Evolutionary conservation across 2,329 filamentous ascomycete genomes (phyloP), one percentile per base, ranked within the genome.

Genomic region (Cordyceps militaris): DNA sequence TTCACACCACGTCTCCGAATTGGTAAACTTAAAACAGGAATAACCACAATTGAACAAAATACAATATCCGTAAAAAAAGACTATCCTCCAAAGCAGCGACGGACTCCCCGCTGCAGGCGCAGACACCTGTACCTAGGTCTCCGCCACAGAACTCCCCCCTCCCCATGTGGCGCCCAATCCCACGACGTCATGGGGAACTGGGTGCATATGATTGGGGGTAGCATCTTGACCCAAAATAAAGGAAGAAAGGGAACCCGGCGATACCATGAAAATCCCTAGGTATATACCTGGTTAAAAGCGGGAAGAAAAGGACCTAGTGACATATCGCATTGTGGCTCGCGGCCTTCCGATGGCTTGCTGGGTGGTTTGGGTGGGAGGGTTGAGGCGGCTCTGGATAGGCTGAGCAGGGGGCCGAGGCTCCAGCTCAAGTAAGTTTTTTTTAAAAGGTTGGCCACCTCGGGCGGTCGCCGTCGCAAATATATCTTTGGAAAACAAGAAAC

Each of bases 381-480:
- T 56, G 54, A 32, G 28, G 54, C 24, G 34, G 44, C 54, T 50
- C 46, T 49, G 54, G 54, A 56, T 56, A 56, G 54, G 54, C 54
- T 47, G 44, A 36, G 8, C 5, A 32, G 14, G 54, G 54, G 54
- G n/a, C 49, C 32, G 21, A 34, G 36, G 49, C 34, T 49, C 30
- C 42, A 44, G 30, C 9, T 28, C 21, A 46, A 26, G 28, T n/a
- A 36, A 13, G 7, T 38, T 38, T 55, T 16, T 21, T 38, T 48
- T 30, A 14, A 7, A 10, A 32, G 42, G 46, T 28, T 48, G 32
- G 46, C 46, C 11, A 21, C n/a, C 24, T 19, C 28, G 13, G n/a
- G 10, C 38, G 4, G 28, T 10, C 19, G 40, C 51, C 51, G 51
- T 54, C 51, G 51, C 48, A 40, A 40, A 16, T 32, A 40, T 42